A percentile compares a stretch with the other conserved stretches of the same genome.
phyloP scores from a whole-genome alignment of 2,329 filamentous ascomycete species.

The Ophiostoma sp. region DNA sequence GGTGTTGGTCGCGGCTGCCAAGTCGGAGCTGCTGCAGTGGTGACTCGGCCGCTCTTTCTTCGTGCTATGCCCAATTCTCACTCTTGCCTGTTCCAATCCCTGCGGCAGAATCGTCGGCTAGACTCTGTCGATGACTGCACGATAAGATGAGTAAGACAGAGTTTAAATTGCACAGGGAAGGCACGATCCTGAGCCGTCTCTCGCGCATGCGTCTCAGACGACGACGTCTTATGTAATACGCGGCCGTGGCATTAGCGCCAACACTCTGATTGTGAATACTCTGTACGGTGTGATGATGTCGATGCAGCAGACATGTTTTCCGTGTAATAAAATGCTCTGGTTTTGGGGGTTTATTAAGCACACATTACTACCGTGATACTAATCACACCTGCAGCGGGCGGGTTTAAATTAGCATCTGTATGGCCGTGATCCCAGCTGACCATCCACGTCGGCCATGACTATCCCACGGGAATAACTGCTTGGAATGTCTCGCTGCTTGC shows the following conservation, averaged over 20 bases:
- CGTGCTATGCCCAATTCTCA: neutral
- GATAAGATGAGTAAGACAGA: neutral
- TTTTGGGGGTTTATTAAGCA: neutral
- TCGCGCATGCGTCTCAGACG: neutral
- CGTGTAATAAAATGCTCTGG: neutral
- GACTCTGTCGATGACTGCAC: neutral
- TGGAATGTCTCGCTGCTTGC: neutral
- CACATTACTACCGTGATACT: neutral
- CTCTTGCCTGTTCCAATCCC: neutral
- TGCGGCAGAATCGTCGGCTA: neutral
- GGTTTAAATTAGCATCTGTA: neutral
- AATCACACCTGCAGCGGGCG: neutral
- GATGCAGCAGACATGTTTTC: neutral
- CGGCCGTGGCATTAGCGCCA: neutral
- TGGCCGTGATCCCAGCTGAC: no score
- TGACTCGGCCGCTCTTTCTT: conserved; percentile 5
- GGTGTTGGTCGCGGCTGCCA: conserved; percentile 2
- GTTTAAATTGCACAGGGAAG: neutral
- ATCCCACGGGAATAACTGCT: neutral
- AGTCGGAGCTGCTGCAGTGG: neutral
- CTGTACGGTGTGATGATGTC: neutral
- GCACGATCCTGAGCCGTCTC: neutral
- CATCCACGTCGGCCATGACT: neutral
- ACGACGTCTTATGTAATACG: neutral
- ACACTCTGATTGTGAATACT: neutral